phyloP scores from a whole-genome alignment of 768 basidiomycete species.

The Daedalea quercina region DNA sequence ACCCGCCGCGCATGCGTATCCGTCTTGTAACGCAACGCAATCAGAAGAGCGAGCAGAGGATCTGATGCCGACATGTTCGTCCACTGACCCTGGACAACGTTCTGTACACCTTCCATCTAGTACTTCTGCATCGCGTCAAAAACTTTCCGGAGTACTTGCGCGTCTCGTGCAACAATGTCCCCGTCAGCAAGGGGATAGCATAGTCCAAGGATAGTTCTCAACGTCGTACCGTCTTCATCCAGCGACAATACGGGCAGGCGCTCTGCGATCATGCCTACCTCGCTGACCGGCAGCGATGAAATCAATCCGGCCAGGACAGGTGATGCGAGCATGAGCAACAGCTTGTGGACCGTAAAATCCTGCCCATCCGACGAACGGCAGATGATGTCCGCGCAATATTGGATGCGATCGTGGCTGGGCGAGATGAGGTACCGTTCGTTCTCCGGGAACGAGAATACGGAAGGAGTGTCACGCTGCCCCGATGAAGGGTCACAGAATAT shows the following conservation, averaged over 20 bases:
- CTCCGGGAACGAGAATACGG: too few relatives aligned
- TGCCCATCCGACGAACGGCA: conserved; percentile 46
- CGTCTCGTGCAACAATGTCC: background rate
- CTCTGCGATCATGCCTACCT: background rate
- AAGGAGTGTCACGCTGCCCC: too few relatives aligned
- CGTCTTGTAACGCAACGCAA: too few relatives aligned
- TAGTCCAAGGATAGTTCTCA: conserved; percentile 3
- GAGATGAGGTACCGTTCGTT: background rate
- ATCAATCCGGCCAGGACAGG: conserved; percentile 21
- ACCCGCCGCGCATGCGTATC: too few relatives aligned
- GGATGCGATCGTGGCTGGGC: background rate
- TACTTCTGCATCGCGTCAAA: too few relatives aligned
- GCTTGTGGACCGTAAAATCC: conserved; percentile 29
- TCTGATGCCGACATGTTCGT: too few relatives aligned
- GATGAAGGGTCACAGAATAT: background rate
- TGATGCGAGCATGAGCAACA: conserved; percentile 27
- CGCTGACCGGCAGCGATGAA: background rate
- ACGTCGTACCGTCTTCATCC: background rate
- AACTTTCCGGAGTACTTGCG: background rate
- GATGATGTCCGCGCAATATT: conserved; percentile 34
- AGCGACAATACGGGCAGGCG: background rate
- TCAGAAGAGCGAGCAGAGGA: too few relatives aligned
- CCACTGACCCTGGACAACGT: too few relatives aligned
- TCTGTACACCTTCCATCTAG: too few relatives aligned
- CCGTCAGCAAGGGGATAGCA: conserved; percentile 8